Evolutionary conservation across 208 protist species (phyloP).

Genomic region (Wallacemonas sp.): DNA sequence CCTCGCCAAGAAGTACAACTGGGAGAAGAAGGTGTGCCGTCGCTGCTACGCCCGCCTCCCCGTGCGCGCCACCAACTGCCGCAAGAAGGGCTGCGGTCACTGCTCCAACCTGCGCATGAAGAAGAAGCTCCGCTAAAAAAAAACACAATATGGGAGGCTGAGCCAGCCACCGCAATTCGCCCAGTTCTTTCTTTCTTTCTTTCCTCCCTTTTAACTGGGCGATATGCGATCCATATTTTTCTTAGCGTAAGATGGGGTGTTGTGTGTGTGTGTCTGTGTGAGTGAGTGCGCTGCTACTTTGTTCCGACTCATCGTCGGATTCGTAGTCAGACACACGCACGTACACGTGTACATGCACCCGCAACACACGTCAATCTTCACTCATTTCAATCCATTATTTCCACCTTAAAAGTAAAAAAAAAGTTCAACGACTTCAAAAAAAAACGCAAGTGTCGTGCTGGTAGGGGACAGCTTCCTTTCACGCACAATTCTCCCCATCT

Average conservation of each 20-base stretch:
- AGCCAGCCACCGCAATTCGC: neutral
- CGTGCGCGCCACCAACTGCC: conserved; percentile 98
- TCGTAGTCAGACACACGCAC: too few relatives aligned
- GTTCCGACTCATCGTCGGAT: too few relatives aligned
- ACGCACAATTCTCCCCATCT: too few relatives aligned
- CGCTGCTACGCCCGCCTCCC: conserved; percentile 98
- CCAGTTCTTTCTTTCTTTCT: conserved; percentile 13
- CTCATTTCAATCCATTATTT: neutral
- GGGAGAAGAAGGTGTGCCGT: conserved; percentile 98
- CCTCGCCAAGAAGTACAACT: conserved; percentile 98
- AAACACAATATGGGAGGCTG: neutral
- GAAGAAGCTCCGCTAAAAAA: conserved; percentile 99
- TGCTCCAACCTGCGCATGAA: conserved; percentile 98
- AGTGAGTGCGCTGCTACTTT: conserved; percentile 6
- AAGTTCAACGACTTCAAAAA: neutral
- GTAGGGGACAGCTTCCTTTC: too few relatives aligned
- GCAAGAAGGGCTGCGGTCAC: conserved; percentile 99
- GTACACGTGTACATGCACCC: too few relatives aligned
- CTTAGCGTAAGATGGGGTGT: neutral
- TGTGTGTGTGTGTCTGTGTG: conserved; percentile 6
- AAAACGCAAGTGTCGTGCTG: too few relatives aligned
- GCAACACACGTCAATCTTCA: too few relatives aligned
- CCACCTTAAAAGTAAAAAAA: conserved; percentile 14
- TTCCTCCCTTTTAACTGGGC: too few relatives aligned
- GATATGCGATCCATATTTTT: too few relatives aligned